A percentile compares a stretch with the other conserved stretches of the same genome.
phyloP scores from a whole-genome alignment of 2,329 filamentous ascomycete genomes.

The Aspergillus fumigatiaffinis region DNA sequence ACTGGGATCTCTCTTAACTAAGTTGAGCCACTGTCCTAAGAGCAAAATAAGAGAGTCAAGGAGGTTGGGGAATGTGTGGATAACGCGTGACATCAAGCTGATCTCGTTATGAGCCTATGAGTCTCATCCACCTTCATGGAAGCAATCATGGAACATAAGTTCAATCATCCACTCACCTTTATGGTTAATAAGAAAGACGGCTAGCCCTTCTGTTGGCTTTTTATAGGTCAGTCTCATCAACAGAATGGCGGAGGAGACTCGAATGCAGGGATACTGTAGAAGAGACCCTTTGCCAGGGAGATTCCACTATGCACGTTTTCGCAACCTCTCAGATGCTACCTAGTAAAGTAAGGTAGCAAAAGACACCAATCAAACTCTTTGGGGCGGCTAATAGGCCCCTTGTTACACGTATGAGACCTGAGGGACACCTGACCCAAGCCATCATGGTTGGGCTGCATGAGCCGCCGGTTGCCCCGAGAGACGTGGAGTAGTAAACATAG shows the following conservation, averaged over 20 bases:
- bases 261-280: neutral
- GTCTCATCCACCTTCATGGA: neutral
- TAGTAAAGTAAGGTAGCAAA: neutral
- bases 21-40: too few relatives aligned
- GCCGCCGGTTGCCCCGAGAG: constrained; percentile 26
- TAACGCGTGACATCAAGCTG: neutral
- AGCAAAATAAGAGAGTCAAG: too few relatives aligned
- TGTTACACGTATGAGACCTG: neutral
- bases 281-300: neutral
- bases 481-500: constrained; percentile 25
- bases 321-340: neutral
- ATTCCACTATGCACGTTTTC: neutral
- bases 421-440: neutral
- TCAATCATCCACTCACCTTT: neutral
- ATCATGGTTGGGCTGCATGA: constrained; percentile 3
- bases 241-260: neutral
- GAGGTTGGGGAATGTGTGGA: too few relatives aligned
- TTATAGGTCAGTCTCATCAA: neutral
- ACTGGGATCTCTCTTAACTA: too few relatives aligned
- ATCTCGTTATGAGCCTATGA: neutral
- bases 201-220: neutral
- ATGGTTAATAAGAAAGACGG: neutral
- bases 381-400: neutral
- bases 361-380: neutral
- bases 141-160: neutral